Percentiles rank a stretch among this genome's conserved stretches.
These are phyloP conservation scores for Crithidia fasciculata DNA, from an alignment of 208 protist genomes.

Conservation along the genomic window DNA sequence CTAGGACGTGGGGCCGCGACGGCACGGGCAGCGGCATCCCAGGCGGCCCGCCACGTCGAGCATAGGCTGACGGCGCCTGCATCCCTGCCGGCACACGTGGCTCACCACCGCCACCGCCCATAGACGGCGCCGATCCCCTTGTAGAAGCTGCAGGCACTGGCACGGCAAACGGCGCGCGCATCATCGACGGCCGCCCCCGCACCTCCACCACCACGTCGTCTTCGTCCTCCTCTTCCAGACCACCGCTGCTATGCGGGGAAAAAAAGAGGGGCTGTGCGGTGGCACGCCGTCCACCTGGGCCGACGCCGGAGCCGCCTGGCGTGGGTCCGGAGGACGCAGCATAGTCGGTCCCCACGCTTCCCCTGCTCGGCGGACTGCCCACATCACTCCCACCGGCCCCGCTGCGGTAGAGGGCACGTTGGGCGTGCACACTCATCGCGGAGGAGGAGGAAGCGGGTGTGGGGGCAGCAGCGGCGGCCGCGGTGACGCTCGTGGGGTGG, in stretches of 20 bases:
- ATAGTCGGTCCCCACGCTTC: constrained; percentile 3
- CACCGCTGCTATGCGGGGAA: neutral
- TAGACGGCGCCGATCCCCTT: neutral
- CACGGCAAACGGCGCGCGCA: constrained; percentile 5
- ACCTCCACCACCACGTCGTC: constrained; percentile 7
- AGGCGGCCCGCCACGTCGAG: neutral
- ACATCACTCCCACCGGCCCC: neutral
- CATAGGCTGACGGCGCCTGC: neutral
- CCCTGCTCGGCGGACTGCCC: neutral
- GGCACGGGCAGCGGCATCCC: neutral
- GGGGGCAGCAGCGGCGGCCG: neutral
- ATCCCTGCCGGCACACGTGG: neutral
- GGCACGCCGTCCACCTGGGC: neutral
- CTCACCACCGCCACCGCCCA: neutral
- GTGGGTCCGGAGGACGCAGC: constrained; percentile 1
- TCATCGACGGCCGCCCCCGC: constrained; percentile 20
- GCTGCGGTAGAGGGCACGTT: constrained; percentile 15
- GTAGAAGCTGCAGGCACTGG: neutral
- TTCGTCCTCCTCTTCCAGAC: neutral
- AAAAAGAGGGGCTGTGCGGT: constrained; percentile 11
- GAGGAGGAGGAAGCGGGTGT: constrained; percentile 2
- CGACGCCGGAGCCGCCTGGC: neutral
- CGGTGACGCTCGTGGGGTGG: constrained; percentile 1
- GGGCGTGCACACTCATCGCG: constrained; percentile 5
- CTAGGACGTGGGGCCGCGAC: neutral